Conservation (phyloP, 1,284 basidiomycete species). For the Trametes sp. region DNA sequence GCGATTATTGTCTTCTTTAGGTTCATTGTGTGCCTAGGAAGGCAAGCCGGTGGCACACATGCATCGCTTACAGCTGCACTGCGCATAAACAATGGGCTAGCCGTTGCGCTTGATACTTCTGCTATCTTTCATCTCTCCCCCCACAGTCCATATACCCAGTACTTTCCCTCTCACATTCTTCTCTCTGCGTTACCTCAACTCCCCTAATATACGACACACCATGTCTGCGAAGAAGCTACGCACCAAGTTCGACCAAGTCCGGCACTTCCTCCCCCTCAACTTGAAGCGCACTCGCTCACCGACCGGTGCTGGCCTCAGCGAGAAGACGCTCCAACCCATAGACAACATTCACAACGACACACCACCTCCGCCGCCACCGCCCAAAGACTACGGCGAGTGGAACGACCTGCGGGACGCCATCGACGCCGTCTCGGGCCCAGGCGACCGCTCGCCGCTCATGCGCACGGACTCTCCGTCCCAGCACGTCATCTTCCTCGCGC, state of each 20-base stretch:
- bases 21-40: slow-evolving; percentile 13
- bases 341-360: slow-evolving; percentile 11
- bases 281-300: slow-evolving; percentile 20
- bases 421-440: slow-evolving; percentile 26
- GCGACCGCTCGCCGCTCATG: slow-evolving; percentile 9
- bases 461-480: slow-evolving; percentile 8
- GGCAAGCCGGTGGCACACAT: slow-evolving; percentile 9
- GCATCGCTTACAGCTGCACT: slow-evolving; percentile 16
- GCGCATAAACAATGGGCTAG: slow-evolving; percentile 17
- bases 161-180: not conserved
- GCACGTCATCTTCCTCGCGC: slow-evolving; percentile 27
- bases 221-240: slow-evolving; percentile 35
- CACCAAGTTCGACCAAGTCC: slow-evolving; percentile 34
- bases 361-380: slow-evolving; percentile 31
- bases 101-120: no score
- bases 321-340: slow-evolving; percentile 25
- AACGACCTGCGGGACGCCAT: slow-evolving; percentile 31
- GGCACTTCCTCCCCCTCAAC: slow-evolving; percentile 24
- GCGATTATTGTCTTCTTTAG: slow-evolving; percentile 7
- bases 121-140: slow-evolving; percentile 10
- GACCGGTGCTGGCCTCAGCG: slow-evolving; percentile 24
- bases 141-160: slow-evolving; percentile 2
- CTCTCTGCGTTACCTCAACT: slow-evolving; percentile 9
- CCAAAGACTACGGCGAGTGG: slow-evolving; percentile 32
- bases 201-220: not conserved